phyloP scores from a whole-genome alignment of 1,139 yeast genomes.

The Blastobotrys indianensis region DNA sequence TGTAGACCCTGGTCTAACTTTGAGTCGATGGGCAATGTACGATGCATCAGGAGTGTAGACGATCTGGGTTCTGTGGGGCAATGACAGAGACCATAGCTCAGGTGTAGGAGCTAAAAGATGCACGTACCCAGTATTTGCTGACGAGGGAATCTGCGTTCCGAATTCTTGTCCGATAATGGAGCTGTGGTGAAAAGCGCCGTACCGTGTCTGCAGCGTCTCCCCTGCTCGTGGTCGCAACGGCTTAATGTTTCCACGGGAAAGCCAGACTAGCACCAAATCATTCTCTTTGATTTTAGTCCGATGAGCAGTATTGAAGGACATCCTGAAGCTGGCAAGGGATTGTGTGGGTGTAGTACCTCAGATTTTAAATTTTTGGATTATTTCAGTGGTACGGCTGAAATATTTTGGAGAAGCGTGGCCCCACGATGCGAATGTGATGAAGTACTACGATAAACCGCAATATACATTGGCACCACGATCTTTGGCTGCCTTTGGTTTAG shows the following conservation, averaged over 20 bases:
- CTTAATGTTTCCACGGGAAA: constrained; percentile 72
- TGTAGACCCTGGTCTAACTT: constrained; percentile 64
- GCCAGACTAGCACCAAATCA: constrained; percentile 79
- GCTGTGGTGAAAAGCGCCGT: constrained; percentile 80
- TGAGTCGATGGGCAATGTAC: constrained; percentile 76
- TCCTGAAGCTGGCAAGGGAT: too few relatives aligned
- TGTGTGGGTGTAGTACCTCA: neutral
- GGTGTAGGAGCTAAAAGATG: constrained; percentile 89
- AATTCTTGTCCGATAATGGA: constrained; percentile 74
- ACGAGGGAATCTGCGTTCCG: constrained; percentile 82
- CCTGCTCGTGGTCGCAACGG: constrained; percentile 62
- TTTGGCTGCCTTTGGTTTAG: too few relatives aligned
- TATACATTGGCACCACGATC: too few relatives aligned
- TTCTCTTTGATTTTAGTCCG: constrained; percentile 57
- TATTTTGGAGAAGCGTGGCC: neutral
- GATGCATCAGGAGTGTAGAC: constrained; percentile 95
- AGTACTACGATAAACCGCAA: neutral
- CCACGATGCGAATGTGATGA: neutral
- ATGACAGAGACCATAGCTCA: constrained; percentile 88
- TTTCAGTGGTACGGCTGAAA: neutral
- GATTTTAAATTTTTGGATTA: neutral
- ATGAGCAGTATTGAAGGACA: constrained; percentile 6
- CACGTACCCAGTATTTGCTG: constrained; percentile 77
- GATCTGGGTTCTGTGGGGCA: constrained; percentile 96
- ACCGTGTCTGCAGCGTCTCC: constrained; percentile 68